A percentile compares a stretch with the other conserved stretches of the same genome.
These are phyloP conservation scores for Paragyromitra xinjiangensis DNA, from an alignment of 495 filamentous ascomycete species.

Conservation along the genomic window DNA sequence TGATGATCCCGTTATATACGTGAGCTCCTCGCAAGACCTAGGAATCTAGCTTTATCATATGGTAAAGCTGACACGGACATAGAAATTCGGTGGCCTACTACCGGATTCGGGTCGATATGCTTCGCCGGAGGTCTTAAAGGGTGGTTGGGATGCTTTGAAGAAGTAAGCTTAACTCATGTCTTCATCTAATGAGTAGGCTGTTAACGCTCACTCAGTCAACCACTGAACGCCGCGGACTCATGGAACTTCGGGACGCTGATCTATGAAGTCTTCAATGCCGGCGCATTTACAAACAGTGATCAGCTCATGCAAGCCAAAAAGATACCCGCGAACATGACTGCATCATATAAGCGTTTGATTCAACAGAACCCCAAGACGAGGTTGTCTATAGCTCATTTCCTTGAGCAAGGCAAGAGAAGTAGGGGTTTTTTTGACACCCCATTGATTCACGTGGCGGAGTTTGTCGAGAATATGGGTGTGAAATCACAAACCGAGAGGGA, in stretches of 20 bases:
- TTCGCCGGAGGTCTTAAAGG: conserved; percentile 84
- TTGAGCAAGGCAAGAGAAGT: conserved; percentile 83
- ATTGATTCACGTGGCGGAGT: conserved; percentile 87
- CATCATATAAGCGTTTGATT: conserved; percentile 85
- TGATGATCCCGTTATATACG: conserved; percentile 89
- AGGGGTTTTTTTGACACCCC: conserved; percentile 92
- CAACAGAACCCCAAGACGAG: conserved; percentile 89
- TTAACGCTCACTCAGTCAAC: conserved; percentile 62
- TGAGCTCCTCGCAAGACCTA: conserved; percentile 60
- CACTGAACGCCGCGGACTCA: conserved; percentile 81
- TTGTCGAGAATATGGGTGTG: conserved; percentile 88
- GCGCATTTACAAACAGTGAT: conserved; percentile 70
- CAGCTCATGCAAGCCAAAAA: conserved; percentile 84
- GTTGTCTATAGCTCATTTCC: conserved; percentile 82
- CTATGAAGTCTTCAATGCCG: conserved; percentile 90
- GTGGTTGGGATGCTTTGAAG: conserved; percentile 88
- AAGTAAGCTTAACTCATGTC: conserved; percentile 45
- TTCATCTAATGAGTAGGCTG: background rate
- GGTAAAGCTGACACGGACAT: conserved; percentile 31
- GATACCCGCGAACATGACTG: conserved; percentile 85
- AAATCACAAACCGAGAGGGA: conserved; percentile 86
- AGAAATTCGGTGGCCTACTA: conserved; percentile 86
- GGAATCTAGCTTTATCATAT: background rate
- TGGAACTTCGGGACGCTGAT: conserved; percentile 86
- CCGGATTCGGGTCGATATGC: conserved; percentile 83